Conservation (phyloP, 2,329 filamentous ascomycete species). For the Fusarium irregulare region DNA sequence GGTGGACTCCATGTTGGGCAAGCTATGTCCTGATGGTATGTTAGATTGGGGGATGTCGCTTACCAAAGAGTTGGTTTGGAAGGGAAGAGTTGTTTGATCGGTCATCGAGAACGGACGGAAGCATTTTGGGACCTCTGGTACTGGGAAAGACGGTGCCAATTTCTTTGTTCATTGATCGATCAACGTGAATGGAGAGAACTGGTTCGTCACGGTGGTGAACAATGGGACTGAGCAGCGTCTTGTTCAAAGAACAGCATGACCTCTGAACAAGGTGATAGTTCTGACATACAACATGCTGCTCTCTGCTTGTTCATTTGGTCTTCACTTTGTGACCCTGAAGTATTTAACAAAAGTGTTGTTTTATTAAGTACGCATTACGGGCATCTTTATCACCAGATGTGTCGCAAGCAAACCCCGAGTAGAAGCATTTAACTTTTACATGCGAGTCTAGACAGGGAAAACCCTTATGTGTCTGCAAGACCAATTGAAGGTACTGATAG, state of each 20-base stretch:
- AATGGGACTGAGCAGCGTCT: neutral
- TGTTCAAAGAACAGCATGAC: neutral
- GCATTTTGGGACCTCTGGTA: neutral
- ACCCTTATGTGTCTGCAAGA: neutral
- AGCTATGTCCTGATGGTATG: neutral
- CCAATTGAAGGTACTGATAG: too few relatives aligned
- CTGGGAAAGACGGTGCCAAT: neutral
- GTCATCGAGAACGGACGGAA: neutral
- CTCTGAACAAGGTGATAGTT: neutral
- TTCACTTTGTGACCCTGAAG: neutral
- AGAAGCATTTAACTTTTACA: neutral
- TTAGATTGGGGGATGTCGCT: neutral
- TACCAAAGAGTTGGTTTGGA: neutral
- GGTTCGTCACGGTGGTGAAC: neutral
- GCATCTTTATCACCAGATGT: too few relatives aligned
- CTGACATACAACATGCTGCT: fast-evolving
- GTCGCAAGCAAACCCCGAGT: too few relatives aligned
- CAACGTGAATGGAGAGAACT: neutral
- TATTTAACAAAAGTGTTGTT: too few relatives aligned
- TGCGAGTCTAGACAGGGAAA: neutral
- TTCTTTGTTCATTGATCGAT: neutral
- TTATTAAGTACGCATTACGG: too few relatives aligned
- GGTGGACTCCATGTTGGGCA: neutral
- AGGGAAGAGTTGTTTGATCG: neutral
- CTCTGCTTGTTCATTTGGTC: too few relatives aligned